Evolutionary conservation across 495 filamentous ascomycete genomes (phyloP).

Genomic region (Annulohypoxylon moriforme): DNA sequence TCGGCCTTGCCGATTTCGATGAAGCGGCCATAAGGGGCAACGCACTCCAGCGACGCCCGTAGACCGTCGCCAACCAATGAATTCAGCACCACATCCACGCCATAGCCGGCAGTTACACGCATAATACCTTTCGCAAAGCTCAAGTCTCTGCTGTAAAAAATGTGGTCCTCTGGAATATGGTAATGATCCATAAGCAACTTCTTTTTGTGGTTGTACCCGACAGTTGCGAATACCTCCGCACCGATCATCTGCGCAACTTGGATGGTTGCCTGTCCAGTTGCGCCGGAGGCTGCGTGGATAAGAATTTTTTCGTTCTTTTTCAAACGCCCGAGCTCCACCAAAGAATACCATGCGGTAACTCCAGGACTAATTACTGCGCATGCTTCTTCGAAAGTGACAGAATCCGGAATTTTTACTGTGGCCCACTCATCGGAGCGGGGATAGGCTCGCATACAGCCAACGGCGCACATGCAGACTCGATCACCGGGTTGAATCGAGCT

Average conservation of each 20-base stretch:
- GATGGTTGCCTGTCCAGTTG: conserved; percentile 61
- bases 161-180: conserved; percentile 57
- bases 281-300: conserved; percentile 60
- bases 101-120: conserved; percentile 52
- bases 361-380: not conserved
- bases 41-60: not conserved
- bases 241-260: conserved; percentile 57
- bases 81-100: not conserved
- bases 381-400: not conserved
- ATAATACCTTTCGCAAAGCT: conserved; percentile 55
- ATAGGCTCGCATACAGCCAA: conserved; percentile 44
- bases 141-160: conserved; percentile 59
- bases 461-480: conserved; percentile 46
- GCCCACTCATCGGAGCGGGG: conserved; percentile 8
- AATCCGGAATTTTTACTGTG: conserved; percentile 45
- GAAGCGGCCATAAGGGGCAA: not conserved
- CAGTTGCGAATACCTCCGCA: conserved; percentile 63
- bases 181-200: conserved; percentile 52
- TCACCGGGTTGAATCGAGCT: not conserved
- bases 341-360: not conserved
- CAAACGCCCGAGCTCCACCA: not conserved
- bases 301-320: conserved; percentile 56
- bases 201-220: conserved; percentile 53
- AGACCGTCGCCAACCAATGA: not conserved
- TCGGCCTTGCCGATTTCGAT: conserved; percentile 3